Percentiles rank a stretch among this genome's conserved stretches.
Evolutionary conservation across 2,329 filamentous ascomycete species (phyloP).

Genomic region (Exophiala oligosperma): DNA sequence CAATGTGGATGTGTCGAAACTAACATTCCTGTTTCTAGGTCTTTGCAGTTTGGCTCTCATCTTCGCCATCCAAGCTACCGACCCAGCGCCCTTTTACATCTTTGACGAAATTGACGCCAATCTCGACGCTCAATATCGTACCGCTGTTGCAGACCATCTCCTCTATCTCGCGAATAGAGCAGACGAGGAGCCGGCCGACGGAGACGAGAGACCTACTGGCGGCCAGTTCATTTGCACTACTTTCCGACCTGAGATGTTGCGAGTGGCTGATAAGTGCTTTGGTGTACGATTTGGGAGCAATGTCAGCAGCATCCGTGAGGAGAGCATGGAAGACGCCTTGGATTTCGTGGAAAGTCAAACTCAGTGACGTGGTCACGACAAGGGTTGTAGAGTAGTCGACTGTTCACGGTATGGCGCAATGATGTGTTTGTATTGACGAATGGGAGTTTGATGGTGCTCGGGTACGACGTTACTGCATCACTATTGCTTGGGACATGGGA

Average conservation of each 20-base stretch:
- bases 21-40: conserved; percentile 51
- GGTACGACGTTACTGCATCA: too few relatives aligned
- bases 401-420: not conserved
- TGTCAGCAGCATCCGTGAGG: conserved; percentile 90
- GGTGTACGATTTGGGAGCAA: conserved; percentile 90
- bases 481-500: too few relatives aligned
- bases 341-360: conserved; percentile 90
- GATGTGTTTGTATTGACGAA: not conserved
- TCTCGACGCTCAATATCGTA: conserved; percentile 95
- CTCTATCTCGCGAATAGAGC: conserved; percentile 70
- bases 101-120: conserved; percentile 99
- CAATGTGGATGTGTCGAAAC: conserved; percentile 19
- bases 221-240: conserved; percentile 98
- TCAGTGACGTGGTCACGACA: conserved; percentile 14
- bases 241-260: conserved; percentile 93
- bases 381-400: not conserved
- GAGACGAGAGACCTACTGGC: conserved; percentile 36
- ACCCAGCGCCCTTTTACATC: conserved; percentile 97
- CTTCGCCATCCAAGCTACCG: conserved; percentile 97
- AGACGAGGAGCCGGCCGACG: conserved; percentile 49
- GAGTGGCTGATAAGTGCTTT: conserved; percentile 96
- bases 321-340: conserved; percentile 81
- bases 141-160: conserved; percentile 87
- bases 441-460: not conserved
- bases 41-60: conserved; percentile 95